Base-by-base conservation (phyloP, 2,329 filamentous ascomycete genomes). In the Teratosphaeriaceae sp. region DNA sequence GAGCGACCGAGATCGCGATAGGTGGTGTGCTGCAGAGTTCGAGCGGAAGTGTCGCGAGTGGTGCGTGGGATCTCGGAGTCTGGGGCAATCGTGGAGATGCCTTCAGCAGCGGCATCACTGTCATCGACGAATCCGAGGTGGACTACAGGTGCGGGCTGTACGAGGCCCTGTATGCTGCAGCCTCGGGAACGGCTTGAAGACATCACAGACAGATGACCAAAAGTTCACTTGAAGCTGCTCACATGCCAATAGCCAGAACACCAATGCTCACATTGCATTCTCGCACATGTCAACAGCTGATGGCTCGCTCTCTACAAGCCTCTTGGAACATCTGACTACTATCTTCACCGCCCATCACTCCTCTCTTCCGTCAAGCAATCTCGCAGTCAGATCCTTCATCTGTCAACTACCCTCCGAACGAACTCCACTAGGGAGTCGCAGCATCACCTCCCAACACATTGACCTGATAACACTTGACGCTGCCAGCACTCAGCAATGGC, bases 91-190 rank as follows among this genome's bases (percentile, higher is more conserved):
- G 50, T 3, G 51, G 48, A 2, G 44, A 53, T 44, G 49, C 43
- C 1, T 23, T 51, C 38, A 44, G 50, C 11, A 52, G 53, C 23
- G 58, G 59, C 5, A 49, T 58, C 20, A 61, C 59, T n/a, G 51
- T 62, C 18, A 52, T 62, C 41, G 49, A 55, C 38, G 44, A 49
- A 33, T 29, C 44, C 18, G 51, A 55, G 44, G 50, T 61, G 4
- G 59, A 62, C 44, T 51, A 45, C 30, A 44, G 55, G 20, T 60
- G 59, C 50, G 45, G 24, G 19, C 19, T 61, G 22, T 61, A 46
- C 36, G 46, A 45, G 39, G 41, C 47, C 15, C 36, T 50, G 5
- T 61, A 59, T 43, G 44, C 20, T 21, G 21, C 23, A 18, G 11
- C 16, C 29, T n/a, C 38, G 27, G 35, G 35, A 19, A 31, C n/a